phyloP scores from a whole-genome alignment of 2,329 filamentous ascomycete genomes.

The Fusarium sp. region DNA sequence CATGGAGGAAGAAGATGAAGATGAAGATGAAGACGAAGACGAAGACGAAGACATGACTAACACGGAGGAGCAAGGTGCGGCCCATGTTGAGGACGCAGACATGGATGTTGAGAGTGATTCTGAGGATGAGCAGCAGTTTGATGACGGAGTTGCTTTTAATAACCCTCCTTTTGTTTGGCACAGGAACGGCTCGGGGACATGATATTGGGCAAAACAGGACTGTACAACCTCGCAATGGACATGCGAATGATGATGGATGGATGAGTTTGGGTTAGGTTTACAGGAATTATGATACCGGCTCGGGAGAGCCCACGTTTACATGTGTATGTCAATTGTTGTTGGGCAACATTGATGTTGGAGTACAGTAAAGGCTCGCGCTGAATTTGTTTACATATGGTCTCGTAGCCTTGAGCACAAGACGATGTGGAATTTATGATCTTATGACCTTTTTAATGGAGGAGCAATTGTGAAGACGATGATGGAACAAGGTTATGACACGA shows the following conservation, averaged over 20 bases:
- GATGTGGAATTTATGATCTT: background rate
- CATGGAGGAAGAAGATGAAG: background rate
- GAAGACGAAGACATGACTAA: background rate
- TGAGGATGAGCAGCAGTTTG: background rate
- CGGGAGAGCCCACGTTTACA: background rate
- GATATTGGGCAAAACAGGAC: slow-evolving; percentile 19
- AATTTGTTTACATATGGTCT: background rate
- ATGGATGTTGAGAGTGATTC: background rate
- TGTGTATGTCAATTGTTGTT: background rate
- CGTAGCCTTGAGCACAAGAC: background rate
- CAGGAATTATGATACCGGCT: background rate
- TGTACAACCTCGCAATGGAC: background rate
- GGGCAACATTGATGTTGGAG: background rate
- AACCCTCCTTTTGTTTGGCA: slow-evolving; percentile 2
- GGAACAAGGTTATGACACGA: background rate
- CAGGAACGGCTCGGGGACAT: background rate
- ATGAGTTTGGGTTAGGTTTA: background rate
- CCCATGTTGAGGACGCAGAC: background rate
- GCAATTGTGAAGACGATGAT: background rate
- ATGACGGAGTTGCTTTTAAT: background rate
- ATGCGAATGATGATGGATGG: background rate
- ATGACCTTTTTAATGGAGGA: background rate
- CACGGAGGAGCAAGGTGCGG: background rate
- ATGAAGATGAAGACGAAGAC: background rate
- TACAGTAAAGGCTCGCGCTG: background rate